A percentile compares a stretch with the other conserved stretches of the same genome.
Evolutionary conservation across 148 eudicot species (phyloP).

Genomic region (Rhododendron vialii): DNA sequence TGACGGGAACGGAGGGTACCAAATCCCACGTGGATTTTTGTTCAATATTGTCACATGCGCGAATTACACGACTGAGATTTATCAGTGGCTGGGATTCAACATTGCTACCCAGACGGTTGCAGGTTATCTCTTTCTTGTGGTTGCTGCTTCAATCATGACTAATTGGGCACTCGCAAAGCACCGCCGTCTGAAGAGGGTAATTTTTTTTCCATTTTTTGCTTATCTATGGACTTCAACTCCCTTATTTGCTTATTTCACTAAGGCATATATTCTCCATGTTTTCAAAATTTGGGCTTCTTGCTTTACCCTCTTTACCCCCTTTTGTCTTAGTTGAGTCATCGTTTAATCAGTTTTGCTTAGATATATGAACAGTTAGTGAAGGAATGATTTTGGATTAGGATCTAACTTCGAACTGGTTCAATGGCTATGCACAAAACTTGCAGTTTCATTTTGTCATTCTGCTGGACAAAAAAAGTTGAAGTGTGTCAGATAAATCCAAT

Average conservation of each 20-base stretch:
- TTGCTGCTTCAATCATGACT: conserved; percentile 88
- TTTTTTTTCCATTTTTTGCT: background rate
- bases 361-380: background rate
- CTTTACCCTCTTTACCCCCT: background rate
- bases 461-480: background rate
- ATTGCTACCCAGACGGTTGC: conserved; percentile 94
- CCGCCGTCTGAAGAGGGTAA: conserved; percentile 85
- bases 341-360: background rate
- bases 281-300: background rate
- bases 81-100: conserved; percentile 97
- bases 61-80: conserved; percentile 90
- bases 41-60: conserved; percentile 96
- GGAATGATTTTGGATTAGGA: background rate
- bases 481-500: background rate
- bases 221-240: background rate
- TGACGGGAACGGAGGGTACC: conserved; percentile 71
- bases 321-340: background rate
- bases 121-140: conserved; percentile 73
- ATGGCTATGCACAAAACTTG: background rate
- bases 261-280: background rate
- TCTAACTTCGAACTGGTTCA: background rate
- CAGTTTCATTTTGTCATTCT: background rate
- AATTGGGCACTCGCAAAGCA: conserved; percentile 98
- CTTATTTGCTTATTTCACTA: background rate
- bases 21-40: conserved; percentile 89